phyloP scores from a whole-genome alignment of 1,139 yeast species.

The Suhomyces wounanorum region DNA sequence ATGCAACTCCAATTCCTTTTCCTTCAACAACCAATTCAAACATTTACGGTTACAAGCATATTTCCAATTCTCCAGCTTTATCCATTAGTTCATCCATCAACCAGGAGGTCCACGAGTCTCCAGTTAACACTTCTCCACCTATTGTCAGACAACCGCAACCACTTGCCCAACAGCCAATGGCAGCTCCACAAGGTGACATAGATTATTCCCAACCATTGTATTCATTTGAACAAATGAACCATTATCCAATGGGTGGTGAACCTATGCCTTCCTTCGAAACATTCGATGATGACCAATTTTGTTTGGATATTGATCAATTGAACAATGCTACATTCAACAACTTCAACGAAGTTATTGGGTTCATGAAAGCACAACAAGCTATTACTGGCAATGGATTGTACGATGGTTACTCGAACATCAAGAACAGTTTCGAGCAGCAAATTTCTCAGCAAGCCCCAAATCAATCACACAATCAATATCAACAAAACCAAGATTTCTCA shows the following conservation, averaged over 20 bases:
- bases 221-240: slow-evolving; percentile 9
- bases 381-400: slow-evolving; percentile 6
- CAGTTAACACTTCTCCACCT: slow-evolving; percentile 1
- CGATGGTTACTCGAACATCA: neutral
- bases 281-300: slow-evolving; percentile 50
- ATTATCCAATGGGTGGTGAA: slow-evolving; percentile 7
- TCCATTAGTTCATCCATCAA: slow-evolving; percentile 15
- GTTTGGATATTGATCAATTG: slow-evolving; percentile 50
- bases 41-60: slow-evolving; percentile 9
- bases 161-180: slow-evolving; percentile 3
- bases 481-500: slow-evolving; percentile 3
- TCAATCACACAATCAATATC: slow-evolving; percentile 3
- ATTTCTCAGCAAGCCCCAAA: slow-evolving; percentile 12
- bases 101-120: slow-evolving; percentile 7
- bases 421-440: slow-evolving; percentile 13
- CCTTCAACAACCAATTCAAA: neutral
- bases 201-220: slow-evolving; percentile 6
- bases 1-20: slow-evolving; percentile 9
- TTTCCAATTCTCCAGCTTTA: slow-evolving; percentile 12
- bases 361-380: slow-evolving; percentile 17
- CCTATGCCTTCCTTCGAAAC: slow-evolving; percentile 16
- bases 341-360: slow-evolving; percentile 23
- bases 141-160: neutral
- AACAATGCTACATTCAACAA: slow-evolving; percentile 25
- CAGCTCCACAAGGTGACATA: neutral